Base-by-base conservation (phyloP, 73 alveolate species). In the Symbiodinium pilosum region DNA sequence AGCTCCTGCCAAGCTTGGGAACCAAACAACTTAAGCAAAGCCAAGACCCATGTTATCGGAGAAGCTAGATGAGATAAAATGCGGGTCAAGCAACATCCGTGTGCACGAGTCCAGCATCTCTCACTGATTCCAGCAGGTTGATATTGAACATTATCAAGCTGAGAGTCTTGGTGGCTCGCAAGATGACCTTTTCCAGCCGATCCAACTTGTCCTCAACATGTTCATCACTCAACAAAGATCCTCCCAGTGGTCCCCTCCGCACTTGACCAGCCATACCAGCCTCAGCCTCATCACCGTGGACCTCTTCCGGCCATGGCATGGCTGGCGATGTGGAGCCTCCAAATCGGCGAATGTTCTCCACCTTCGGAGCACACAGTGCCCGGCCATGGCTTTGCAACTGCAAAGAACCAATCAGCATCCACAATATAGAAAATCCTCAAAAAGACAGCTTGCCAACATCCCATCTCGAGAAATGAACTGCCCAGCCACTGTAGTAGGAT, bases 291-390 rank as follows among this genome's bases (percentile, higher is more conserved):
- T 91, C 97, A 30, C 81, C 87, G 26, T 42, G 97, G 14, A 68
- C 88, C 87, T 93, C 98, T n/a, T 42, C 84, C 16, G 98, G 98
- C 98, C 98, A 93, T 6, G 91, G 98, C 98, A 93, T 93, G 68
- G 91, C 98, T 6, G 98, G 98, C 39, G 98, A 93, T 3, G 98
- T 75, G 69, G 98, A 93, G 44, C 98, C 98, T 3, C 98, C 98
- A 36, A 93, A 93, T 64, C 98, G 98, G 44, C 92, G 98, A 28
- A 93, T 93, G 98, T 73, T 77, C 83, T 93, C 98, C 85, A 93
- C 98, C 98, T 91, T 47, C 38, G n/a, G 71, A 30, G 64, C 16
- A 11, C 16, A 47, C 7, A 16, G 64, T n/a, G n/a, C n/a, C n/a
- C n/a, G n/a, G n/a, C n/a, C n/a, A n/a, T n/a, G n/a, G n/a, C n/a